Conservation (phyloP, 306 rosid genomes). For the Dryas alaskensis region DNA sequence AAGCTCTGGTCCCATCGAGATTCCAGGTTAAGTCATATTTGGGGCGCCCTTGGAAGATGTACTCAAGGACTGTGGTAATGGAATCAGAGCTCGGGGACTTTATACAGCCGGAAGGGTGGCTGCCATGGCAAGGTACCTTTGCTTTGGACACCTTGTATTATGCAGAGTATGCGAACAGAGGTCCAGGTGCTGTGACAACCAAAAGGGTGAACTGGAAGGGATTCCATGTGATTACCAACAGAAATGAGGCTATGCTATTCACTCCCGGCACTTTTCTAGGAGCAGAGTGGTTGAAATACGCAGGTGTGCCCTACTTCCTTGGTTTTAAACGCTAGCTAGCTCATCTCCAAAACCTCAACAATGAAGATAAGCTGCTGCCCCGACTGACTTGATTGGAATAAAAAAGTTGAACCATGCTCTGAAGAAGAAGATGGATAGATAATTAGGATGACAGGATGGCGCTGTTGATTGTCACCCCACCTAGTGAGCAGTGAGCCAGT, state of each 20-base stretch:
- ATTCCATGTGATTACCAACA: conserved; percentile 24
- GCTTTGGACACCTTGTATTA: conserved; percentile 27
- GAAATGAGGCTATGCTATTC: conserved; percentile 28
- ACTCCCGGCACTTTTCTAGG: conserved; percentile 20
- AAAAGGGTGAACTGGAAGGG: conserved; percentile 34
- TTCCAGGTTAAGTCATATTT: conserved; percentile 18
- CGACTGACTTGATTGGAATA: neutral
- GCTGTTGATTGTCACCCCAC: conserved; percentile 1
- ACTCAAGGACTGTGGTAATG: conserved; percentile 30
- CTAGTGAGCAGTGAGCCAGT: neutral
- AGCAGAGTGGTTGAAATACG: conserved; percentile 28
- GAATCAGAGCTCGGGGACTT: conserved; percentile 25
- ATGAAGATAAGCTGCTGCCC: neutral
- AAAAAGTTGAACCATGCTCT: neutral
- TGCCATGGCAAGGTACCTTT: conserved; percentile 24
- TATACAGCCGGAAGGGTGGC: conserved; percentile 36
- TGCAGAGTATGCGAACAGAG: conserved; percentile 30
- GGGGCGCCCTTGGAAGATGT: conserved; percentile 37
- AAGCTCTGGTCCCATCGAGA: neutral
- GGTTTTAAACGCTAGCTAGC: conserved; percentile 18
- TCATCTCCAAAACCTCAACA: neutral
- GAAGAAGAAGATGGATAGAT: neutral
- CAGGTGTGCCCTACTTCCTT: conserved; percentile 23
- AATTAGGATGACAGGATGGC: neutral
- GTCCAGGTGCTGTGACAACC: conserved; percentile 21